Evolutionary conservation across 1,139 yeast genomes (phyloP), one percentile per base, ranked within the genome.

Genomic region (Yamadazyma jaroonii): DNA sequence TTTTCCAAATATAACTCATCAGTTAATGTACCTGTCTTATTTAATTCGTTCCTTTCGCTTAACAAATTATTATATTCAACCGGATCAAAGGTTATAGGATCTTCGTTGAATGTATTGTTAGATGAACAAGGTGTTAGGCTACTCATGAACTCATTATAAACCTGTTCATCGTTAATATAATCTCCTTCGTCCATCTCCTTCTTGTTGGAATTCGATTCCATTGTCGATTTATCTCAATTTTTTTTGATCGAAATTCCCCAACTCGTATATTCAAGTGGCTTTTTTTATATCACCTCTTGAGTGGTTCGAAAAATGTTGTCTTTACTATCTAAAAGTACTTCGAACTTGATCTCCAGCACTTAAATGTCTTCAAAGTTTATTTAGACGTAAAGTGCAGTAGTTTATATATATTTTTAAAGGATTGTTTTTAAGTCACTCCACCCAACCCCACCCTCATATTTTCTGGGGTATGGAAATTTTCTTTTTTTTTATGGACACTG

Each of bases 71-170:
- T 37, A 29, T 42, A 34, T 22, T 49, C 44, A 11, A 32, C 33
- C 10, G 52, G 47, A 27, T 44, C 38, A 22, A 38, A 44, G 10
- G n/a, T 25, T 12, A 14, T 13, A 8, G 9, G 6, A 14, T 37
- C 40, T 12, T 36, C 38, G 17, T 43, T 25, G 23, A 38, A 25
- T 6, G 52, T 48, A 2, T 13, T 12, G 6, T 34, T 39, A 15
- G 56, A 52, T 2, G 56, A 50, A 35, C 58, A 53, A 1, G 58
- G 58, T 13, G 49, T 43, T 20, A 53, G 36, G 26, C 32, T 32
- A 15, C 14, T 17, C 47, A 46, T 48, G 28, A 35, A 48, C 29
- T 40, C 37, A 8, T 31, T 23, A 25, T 44, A 43, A 11, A 36
- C 40, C 15, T 34, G 36, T 10, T 24, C 12, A 20, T 30, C 32